These are phyloP conservation scores for Fusarium metavorans DNA, from an alignment of 2,329 filamentous ascomycete species.

Conservation along the genomic window DNA sequence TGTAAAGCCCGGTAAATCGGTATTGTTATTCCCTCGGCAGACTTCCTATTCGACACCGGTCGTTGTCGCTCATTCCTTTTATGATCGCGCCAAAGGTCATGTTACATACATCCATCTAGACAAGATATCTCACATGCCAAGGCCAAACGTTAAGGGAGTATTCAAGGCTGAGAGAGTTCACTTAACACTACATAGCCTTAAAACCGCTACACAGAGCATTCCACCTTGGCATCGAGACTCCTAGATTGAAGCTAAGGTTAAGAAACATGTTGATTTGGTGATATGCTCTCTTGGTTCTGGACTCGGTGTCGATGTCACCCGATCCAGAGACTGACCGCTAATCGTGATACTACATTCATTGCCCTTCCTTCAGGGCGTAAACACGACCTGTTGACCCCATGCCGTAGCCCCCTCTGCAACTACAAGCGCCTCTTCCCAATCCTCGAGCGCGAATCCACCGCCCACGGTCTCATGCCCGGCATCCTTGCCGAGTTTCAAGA, in stretches of 20 bases:
- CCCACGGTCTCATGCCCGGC: constrained; percentile 30
- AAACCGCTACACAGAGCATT: too few species aligned
- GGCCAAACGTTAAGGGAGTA: too few species aligned
- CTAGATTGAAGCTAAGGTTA: too few species aligned
- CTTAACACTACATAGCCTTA: too few species aligned
- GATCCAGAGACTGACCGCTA: not conserved
- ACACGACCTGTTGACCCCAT: constrained; percentile 35
- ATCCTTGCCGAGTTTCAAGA: constrained; percentile 22
- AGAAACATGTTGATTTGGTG: too few species aligned
- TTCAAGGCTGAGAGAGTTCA: too few species aligned
- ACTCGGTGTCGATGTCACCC: not conserved
- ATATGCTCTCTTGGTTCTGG: too few species aligned
- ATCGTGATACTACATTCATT: not conserved
- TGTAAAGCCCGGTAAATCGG: not conserved
- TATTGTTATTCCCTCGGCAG: too few species aligned
- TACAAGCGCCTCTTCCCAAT: constrained; percentile 25
- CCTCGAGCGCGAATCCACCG: constrained; percentile 3
- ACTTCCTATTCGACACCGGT: not conserved
- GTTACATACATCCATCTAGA: not conserved
- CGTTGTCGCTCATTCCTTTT: not conserved
- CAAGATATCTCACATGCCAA: not conserved
- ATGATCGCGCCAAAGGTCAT: not conserved
- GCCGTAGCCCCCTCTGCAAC: constrained; percentile 10
- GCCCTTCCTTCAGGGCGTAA: not conserved
- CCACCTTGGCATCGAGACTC: too few species aligned